Conservation (phyloP, 129 eudicot species). For the Gnaphalium uliginosum region DNA sequence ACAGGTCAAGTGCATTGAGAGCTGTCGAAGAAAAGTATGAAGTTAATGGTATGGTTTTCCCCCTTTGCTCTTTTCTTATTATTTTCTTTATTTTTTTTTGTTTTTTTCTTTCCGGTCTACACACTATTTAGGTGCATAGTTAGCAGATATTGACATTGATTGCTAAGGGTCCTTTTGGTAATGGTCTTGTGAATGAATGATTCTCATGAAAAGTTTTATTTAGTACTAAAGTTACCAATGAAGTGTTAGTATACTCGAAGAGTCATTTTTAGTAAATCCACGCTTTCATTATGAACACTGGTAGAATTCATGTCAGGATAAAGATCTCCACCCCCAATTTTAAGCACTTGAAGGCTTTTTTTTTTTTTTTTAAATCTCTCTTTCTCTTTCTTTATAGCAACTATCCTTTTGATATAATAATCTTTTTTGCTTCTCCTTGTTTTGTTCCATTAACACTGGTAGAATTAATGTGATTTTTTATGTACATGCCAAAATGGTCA, state of each 20-base stretch:
- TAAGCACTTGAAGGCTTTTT: too few relatives aligned
- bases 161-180: neutral
- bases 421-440: neutral
- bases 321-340: neutral
- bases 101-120: too few relatives aligned
- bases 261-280: neutral
- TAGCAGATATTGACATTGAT: neutral
- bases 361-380: too few relatives aligned
- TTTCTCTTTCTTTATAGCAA: neutral
- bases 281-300: neutral
- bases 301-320: neutral
- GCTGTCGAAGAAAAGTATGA: constrained; percentile 94
- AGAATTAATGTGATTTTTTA: too few relatives aligned
- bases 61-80: neutral
- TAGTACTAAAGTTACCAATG: neutral
- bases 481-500: neutral
- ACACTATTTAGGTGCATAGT: constrained; percentile 4
- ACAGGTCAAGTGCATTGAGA: constrained; percentile 88
- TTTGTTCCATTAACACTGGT: too few relatives aligned
- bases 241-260: neutral
- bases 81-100: too few relatives aligned
- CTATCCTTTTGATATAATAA: too few relatives aligned
- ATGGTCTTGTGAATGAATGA: neutral
- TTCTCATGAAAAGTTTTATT: too few relatives aligned
- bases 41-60: constrained; percentile 57